Evolutionary conservation across 257 asterid genomes (phyloP).

Genomic region (Solanum ossicruentum): DNA sequence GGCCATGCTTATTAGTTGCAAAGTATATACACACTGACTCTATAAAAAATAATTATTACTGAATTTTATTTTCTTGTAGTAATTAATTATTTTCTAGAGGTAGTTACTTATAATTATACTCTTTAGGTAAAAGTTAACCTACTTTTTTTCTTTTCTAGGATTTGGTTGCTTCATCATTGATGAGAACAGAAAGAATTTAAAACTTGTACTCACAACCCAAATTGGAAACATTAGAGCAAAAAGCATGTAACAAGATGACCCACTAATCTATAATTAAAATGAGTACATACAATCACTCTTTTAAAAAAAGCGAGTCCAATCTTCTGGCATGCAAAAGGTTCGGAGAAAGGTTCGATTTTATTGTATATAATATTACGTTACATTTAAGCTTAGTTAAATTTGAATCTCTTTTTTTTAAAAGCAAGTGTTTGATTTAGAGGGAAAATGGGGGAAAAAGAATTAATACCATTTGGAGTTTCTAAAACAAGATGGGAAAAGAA

Average conservation of each 20-base stretch:
- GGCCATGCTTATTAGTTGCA: neutral
- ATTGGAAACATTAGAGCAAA: neutral
- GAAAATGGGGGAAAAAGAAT: neutral
- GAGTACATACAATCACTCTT: neutral
- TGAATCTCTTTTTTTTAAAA: neutral
- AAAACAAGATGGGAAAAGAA: neutral
- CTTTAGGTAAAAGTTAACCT: neutral
- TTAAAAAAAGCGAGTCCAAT: no score
- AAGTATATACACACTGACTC: neutral
- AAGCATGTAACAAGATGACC: neutral
- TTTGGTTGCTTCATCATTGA: neutral
- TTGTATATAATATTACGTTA: no score
- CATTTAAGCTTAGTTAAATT: neutral
- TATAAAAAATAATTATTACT: neutral
- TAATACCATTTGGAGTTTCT: neutral
- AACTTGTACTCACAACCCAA: neutral
- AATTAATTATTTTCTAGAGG: neutral
- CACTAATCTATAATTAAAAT: neutral
- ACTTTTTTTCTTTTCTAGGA: neutral
- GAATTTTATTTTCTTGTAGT: neutral
- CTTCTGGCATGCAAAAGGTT: no score
- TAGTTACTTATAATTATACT: neutral
- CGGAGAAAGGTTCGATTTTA: fast-evolving
- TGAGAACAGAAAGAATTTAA: neutral
- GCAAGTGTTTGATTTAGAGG: neutral